Evolutionary conservation across 2,329 filamentous ascomycete species (phyloP).

Genomic region (Cryphonectria nitschkei): DNA sequence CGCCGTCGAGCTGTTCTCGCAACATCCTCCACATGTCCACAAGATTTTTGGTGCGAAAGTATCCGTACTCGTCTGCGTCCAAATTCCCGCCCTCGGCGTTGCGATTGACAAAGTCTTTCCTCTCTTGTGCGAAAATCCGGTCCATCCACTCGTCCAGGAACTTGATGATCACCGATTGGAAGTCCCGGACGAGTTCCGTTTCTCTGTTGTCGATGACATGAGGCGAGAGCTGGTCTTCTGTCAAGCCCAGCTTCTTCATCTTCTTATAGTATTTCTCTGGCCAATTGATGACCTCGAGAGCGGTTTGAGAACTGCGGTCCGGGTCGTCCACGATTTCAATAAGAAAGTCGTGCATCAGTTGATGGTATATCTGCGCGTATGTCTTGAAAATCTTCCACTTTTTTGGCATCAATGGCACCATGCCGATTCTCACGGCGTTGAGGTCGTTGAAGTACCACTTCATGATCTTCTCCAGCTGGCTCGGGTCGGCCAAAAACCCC

Average conservation of each 20-base stretch:
- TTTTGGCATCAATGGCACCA: constrained; percentile 88
- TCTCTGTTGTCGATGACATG: constrained; percentile 91
- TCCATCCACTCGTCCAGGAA: constrained; percentile 98
- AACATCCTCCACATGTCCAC: constrained; percentile 98
- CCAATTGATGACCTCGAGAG: constrained; percentile 92
- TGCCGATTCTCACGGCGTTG: constrained; percentile 90
- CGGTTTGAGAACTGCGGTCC: constrained; percentile 81
- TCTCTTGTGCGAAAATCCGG: constrained; percentile 82
- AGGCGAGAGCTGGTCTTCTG: constrained; percentile 74
- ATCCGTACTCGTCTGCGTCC: constrained; percentile 85
- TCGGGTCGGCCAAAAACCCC: constrained; percentile 81
- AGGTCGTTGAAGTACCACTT: constrained; percentile 99
- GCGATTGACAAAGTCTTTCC: constrained; percentile 77
- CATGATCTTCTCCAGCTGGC: constrained; percentile 81
- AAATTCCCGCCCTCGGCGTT: constrained; percentile 74
- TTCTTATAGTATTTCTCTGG: constrained; percentile 95
- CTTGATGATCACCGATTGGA: constrained; percentile 91
- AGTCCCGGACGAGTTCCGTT: constrained; percentile 87
- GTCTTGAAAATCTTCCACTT: constrained; percentile 96
- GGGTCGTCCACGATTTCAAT: constrained; percentile 81
- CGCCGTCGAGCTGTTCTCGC: constrained; percentile 86
- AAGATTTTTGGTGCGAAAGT: constrained; percentile 88
- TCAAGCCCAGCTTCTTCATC: constrained; percentile 87
- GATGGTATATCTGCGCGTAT: constrained; percentile 89
- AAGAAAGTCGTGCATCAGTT: constrained; percentile 93